These are phyloP conservation scores for Paramecium sexaurelia DNA, from an alignment of 73 alveolate species.

Conservation along the genomic window DNA sequence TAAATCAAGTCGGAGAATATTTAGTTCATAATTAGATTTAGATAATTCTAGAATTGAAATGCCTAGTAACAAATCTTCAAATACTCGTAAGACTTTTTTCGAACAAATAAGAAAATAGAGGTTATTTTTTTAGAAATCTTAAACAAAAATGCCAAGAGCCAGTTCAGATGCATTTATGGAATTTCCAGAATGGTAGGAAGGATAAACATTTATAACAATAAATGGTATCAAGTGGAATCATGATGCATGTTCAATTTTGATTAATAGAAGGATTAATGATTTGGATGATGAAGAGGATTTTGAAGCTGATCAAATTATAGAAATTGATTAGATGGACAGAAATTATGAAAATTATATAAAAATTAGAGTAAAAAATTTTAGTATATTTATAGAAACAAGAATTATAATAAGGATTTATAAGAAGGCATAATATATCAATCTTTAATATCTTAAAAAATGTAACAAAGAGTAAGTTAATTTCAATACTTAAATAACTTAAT, in stretches of 20 bases:
- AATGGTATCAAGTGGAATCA: constrained; percentile 52
- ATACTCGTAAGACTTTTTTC: neutral
- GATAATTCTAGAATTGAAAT: neutral
- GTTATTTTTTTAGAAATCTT: neutral
- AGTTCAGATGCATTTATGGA: neutral
- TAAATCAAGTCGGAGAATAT: neutral
- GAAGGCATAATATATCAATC: constrained; percentile 14
- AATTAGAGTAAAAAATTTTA: neutral
- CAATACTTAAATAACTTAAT: neutral
- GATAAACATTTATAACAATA: neutral
- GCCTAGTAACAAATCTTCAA: neutral
- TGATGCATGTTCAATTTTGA: neutral
- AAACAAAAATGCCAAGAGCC: neutral
- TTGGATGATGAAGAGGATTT: neutral
- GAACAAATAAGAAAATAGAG: neutral
- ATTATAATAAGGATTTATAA: constrained; percentile 10
- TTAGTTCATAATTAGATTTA: neutral
- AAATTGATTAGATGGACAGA: neutral
- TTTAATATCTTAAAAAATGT: neutral
- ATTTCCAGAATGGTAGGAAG: constrained; percentile 58
- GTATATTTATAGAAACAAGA: neutral
- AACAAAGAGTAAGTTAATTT: neutral
- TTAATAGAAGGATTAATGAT: neutral
- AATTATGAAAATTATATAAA: neutral
- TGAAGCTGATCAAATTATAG: neutral